phyloP scores from a whole-genome alignment of 495 filamentous ascomycete genomes.

The Ascodesmis nigricans region DNA sequence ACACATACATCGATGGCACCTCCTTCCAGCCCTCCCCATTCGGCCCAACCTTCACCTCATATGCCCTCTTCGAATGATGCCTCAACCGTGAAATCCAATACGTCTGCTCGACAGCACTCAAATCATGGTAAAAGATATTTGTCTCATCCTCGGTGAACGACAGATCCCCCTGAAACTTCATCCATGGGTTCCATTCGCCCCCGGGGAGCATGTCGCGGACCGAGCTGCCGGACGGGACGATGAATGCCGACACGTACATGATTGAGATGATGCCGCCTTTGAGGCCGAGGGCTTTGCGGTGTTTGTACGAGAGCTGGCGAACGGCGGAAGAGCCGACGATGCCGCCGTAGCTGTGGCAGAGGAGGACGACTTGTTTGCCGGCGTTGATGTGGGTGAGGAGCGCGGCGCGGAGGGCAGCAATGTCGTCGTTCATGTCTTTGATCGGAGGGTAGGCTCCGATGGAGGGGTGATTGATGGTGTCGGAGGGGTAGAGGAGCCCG shows the following conservation, averaged over 20 bases:
- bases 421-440: neutral
- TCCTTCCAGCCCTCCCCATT: conserved; percentile 23
- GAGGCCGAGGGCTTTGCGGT: neutral
- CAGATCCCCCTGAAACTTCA: conserved; percentile 1
- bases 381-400: neutral
- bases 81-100: neutral
- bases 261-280: neutral
- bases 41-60: neutral
- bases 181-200: neutral
- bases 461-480: neutral
- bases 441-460: neutral
- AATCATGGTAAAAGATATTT: neutral
- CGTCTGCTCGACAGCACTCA: neutral
- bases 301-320: neutral
- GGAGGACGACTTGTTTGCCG: neutral
- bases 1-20: conserved; percentile 24
- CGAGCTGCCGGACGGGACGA: neutral
- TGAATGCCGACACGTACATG: neutral
- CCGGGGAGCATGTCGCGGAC: neutral
- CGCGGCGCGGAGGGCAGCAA: neutral
- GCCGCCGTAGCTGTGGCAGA: neutral
- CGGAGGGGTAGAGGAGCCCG: neutral
- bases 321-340: neutral
- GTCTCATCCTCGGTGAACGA: neutral
- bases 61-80: neutral